phyloP scores from a whole-genome alignment of 1,284 basidiomycete species.

The Apiotrichum mycotoxinovorans region DNA sequence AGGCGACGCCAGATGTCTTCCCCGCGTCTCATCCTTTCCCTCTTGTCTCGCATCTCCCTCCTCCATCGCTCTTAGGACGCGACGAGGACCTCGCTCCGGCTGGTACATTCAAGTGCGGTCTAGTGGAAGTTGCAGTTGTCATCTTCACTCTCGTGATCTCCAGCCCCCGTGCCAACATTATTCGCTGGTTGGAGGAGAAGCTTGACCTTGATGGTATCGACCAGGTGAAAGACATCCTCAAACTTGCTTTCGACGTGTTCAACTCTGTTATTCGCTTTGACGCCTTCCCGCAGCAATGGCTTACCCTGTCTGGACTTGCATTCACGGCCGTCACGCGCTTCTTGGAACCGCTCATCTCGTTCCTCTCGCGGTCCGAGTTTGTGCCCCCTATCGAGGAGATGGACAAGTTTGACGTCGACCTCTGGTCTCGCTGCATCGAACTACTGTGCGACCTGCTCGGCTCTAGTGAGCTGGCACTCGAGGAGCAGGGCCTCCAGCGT shows the following conservation, averaged over 20 bases:
- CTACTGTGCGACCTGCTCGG: conserved; percentile 81
- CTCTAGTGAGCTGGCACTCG: conserved; percentile 86
- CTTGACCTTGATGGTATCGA: conserved; percentile 81
- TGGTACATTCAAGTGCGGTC: conserved; percentile 67
- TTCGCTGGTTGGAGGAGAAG: conserved; percentile 71
- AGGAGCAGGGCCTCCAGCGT: conserved; percentile 69
- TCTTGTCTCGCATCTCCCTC: conserved; percentile 67
- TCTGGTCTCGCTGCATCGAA: conserved; percentile 80
- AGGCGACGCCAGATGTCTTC: conserved; percentile 74
- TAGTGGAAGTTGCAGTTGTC: conserved; percentile 83
- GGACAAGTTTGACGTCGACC: conserved; percentile 65
- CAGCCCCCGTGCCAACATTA: conserved; percentile 70
- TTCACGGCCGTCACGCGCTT: conserved; percentile 86
- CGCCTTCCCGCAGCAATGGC: conserved; percentile 86
- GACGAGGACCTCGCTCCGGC: conserved; percentile 40
- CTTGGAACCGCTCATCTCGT: conserved; percentile 72
- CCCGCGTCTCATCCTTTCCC: conserved; percentile 92
- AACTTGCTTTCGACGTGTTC: conserved; percentile 75
- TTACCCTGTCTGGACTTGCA: conserved; percentile 85
- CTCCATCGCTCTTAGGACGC: conserved; percentile 49
- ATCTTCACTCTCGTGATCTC: conserved; percentile 77
- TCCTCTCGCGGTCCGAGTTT: conserved; percentile 71
- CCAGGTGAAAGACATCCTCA: conserved; percentile 68
- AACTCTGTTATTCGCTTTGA: conserved; percentile 80
- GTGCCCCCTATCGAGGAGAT: conserved; percentile 66